Evolutionary conservation across 306 rosid genomes (phyloP), one percentile per base, ranked within the genome.

Genomic region (Carpinus fangiana): DNA sequence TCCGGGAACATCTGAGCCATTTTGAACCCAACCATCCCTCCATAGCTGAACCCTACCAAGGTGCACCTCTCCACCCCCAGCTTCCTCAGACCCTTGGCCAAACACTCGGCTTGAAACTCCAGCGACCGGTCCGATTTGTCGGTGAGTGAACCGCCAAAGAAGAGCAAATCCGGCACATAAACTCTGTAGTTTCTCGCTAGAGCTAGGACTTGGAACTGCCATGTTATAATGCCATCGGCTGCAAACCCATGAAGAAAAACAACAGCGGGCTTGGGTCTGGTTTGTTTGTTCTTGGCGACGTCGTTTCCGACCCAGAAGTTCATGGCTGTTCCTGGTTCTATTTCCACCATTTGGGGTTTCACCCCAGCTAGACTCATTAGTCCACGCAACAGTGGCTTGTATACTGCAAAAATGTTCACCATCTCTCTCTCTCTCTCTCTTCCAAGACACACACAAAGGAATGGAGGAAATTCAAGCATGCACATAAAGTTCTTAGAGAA

Each of bases 91-190:
- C 89, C 89, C 80, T 78, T 69, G 1, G 78, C 85, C 59, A 87
- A 73, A n/a, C 90, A 82, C 78, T 54, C 76, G 38, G 89, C 89
- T 55, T 87, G 90, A 53, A 85, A 87, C 80, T 72, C 83, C 36
- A 55, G 79, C 12, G 87, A 78, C 46, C 89, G 64, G 6, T 85
- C 86, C 0, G 72, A 12, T 23, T 73, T 82, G 20, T 85, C 89
- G 4, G 90, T 82, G 6, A 61, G 28, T 11, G 87, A 87, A 8
- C 57, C 78, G 0, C 87, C 85, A 69, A 87, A 85, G 80, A 87
- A 87, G 43, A 87, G 28, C 5, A 87, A 48, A 48, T 85, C 85
- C 1, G 90, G 89, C 10, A 85, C 84, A 47, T 85, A 87, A 23
- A 87, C 79, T 12, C 71, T 57, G 82, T 85, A 72, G 18, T 54